These are phyloP conservation scores for Vigna hirtella DNA, from an alignment of 306 rosid species.

Conservation along the genomic window DNA sequence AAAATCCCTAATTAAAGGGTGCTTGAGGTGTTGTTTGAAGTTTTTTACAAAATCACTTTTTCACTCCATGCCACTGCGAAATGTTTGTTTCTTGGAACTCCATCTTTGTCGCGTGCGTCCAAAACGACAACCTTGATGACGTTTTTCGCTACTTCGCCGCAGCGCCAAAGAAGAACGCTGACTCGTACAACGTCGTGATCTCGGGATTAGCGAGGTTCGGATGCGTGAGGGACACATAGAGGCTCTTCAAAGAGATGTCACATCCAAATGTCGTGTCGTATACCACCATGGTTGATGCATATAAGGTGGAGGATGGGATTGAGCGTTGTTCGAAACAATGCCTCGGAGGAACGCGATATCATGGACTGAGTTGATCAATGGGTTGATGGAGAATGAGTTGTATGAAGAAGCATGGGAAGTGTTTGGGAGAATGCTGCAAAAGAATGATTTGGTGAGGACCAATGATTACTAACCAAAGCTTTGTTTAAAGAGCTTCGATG, in stretches of 20 bases:
- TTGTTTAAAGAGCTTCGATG: constrained; percentile 52
- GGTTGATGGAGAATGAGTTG: constrained; percentile 56
- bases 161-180: constrained; percentile 51
- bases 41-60: constrained; percentile 34
- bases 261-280: constrained; percentile 55
- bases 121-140: constrained; percentile 52
- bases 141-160: constrained; percentile 49
- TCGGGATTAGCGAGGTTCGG: constrained; percentile 52
- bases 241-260: constrained; percentile 57
- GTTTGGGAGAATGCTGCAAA: constrained; percentile 58
- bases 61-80: constrained; percentile 51
- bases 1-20: no score
- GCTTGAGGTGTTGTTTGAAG: no score
- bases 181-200: constrained; percentile 60
- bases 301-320: constrained; percentile 48
- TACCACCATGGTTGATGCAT: constrained; percentile 62
- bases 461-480: constrained; percentile 55
- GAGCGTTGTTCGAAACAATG: constrained; percentile 56
- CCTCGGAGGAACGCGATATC: constrained; percentile 37
- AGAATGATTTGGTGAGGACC: constrained; percentile 50
- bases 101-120: constrained; percentile 54
- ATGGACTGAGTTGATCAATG: constrained; percentile 64
- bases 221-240: constrained; percentile 52
- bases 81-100: constrained; percentile 64
- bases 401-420: constrained; percentile 57